A percentile compares a stretch with the other conserved stretches of the same genome.
These are phyloP conservation scores for Phragmites australis DNA, from an alignment of 176 grass and related monocot species.

Conservation along the genomic window DNA sequence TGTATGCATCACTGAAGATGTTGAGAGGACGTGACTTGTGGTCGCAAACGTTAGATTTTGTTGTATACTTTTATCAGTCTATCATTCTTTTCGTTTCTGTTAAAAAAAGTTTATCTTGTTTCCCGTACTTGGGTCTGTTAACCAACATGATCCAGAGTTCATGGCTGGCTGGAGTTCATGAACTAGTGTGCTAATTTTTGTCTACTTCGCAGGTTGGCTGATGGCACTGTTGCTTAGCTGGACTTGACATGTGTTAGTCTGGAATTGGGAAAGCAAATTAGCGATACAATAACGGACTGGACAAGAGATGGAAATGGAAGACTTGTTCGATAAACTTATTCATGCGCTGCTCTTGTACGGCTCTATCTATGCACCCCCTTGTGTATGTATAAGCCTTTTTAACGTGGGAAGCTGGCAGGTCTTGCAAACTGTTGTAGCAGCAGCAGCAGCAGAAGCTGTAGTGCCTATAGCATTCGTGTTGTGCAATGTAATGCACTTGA, in stretches of 20 bases:
- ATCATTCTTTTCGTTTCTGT: too few species aligned
- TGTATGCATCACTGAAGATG: background rate
- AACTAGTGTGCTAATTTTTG: background rate
- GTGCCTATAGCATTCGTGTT: conserved; percentile 35
- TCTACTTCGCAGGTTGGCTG: conserved; percentile 23
- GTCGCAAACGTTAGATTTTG: background rate
- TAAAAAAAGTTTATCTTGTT: background rate
- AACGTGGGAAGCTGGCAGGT: conserved; percentile 6
- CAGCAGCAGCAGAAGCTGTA: background rate
- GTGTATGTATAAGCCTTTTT: conserved; percentile 35
- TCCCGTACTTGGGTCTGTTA: background rate
- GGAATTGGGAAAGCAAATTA: conserved; percentile 2
- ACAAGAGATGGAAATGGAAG: conserved; percentile 10
- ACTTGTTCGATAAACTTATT: conserved; percentile 9
- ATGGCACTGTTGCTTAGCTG: conserved; percentile 1
- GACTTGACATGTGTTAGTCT: background rate
- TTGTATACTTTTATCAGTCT: background rate
- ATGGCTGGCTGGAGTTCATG: background rate
- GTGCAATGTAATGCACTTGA: conserved; percentile 23
- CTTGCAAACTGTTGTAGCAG: background rate
- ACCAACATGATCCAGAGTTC: background rate
- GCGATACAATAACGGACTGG: conserved; percentile 9
- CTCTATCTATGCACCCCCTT: conserved; percentile 29
- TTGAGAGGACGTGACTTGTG: background rate
- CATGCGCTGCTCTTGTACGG: background rate